Evolutionary conservation across 352 stramenopile species (phyloP), one percentile per base, ranked within the genome.

Genomic region (Halophytophthora batemanensis): DNA sequence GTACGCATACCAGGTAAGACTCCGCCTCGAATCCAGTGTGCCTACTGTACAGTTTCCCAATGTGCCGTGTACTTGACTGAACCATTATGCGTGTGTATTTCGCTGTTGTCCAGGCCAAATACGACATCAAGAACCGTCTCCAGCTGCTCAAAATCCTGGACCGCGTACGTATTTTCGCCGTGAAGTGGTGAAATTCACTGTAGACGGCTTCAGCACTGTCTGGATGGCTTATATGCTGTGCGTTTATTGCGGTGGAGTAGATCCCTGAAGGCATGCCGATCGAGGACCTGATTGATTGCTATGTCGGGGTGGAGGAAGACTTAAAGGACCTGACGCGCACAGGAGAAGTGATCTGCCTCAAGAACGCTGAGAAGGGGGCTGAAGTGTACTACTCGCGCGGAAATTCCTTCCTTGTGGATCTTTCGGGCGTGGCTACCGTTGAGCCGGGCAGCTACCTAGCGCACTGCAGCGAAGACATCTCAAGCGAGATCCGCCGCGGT

Each of bases 271-370:
- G 83, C 8, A 88, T 94, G 72, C 81, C 83, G 2, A 76, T 84
- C 48, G 76, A 90, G 64, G 83, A 94, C 53, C 63, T 89, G 29
- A 87, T 87, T 43, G 83, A 94, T 59, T 91, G 79, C 39, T 94
- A 94, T 44, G 71, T 78, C 13, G 75, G 70, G 22, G 73, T 94
- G 8, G 81, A 94, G 51, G 71, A 88, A 7, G 83, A 94, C 38
- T 57, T 94, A 14, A 81, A 82, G 28, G 78, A 90, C 25, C 49
- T 92, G 39, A 72, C 77, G 22, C 77, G 77, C 37, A 83, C 71
- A 6, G 83, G 83, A 38, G 79, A 91, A 51, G 73, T 94, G 45
- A 92, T 94, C 39, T 92, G 81, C 44, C 53, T 94, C n/a, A 90
- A 91, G 52, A 92, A 90, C 40, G 77, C 70, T 0, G 81, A 92